phyloP scores from a whole-genome alignment of 371 early-diverging fungal species.

The Coemansia sp. region DNA sequence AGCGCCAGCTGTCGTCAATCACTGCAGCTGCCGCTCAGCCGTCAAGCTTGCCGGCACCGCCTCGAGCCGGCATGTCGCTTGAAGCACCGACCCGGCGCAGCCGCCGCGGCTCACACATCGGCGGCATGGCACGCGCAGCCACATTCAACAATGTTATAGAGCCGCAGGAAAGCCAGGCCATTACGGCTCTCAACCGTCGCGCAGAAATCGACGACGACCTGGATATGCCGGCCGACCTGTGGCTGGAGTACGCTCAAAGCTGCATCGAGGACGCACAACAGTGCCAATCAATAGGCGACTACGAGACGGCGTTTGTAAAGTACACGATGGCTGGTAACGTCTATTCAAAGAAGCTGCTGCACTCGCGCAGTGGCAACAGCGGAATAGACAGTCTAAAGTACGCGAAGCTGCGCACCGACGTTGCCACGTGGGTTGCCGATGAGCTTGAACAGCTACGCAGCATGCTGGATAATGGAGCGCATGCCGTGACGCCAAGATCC shows the following conservation, averaged over 20 bases:
- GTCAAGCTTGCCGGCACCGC: background rate
- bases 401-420: conserved; percentile 50
- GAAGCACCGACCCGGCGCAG: background rate
- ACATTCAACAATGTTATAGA: background rate
- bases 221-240: conserved; percentile 26
- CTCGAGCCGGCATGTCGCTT: background rate
- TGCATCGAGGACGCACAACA: conserved; percentile 34
- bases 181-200: conserved; percentile 16
- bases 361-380: conserved; percentile 50
- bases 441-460: conserved; percentile 17
- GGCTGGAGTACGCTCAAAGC: conserved; percentile 35
- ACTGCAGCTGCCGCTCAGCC: background rate
- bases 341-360: conserved; percentile 55
- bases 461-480: background rate
- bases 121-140: background rate
- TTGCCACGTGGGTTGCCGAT: conserved; percentile 7
- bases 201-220: conserved; percentile 32
- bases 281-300: conserved; percentile 34
- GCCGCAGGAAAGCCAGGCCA: background rate
- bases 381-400: conserved; percentile 51
- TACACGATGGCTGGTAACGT: conserved; percentile 54
- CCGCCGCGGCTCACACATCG: background rate
- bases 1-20: background rate
- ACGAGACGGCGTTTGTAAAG: conserved; percentile 46
- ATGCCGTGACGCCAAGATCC: background rate